Evolutionary conservation across 2,329 filamentous ascomycete species (phyloP), one percentile per base, ranked within the genome.

Genomic region (Venturia asperata): DNA sequence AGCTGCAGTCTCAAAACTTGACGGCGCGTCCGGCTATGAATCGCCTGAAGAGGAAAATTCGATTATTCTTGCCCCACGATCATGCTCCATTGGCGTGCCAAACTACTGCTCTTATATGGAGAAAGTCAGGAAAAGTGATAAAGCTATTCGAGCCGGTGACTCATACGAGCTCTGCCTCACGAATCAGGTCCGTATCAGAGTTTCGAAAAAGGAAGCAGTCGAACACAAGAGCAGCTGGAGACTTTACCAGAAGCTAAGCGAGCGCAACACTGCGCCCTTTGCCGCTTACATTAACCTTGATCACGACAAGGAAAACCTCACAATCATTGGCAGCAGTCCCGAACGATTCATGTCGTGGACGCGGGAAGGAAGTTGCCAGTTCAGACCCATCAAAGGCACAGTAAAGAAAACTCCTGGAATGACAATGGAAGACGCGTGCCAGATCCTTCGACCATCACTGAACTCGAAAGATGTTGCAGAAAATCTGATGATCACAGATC

Each of bases 341-440:
- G 93, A 97, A 77, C 89, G 92, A 2, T 97, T 96, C 73, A 83
- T 97, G 19, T 85, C 84, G 65, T 89, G 85, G 85, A 80, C 82
- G 49, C 78, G 82, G 49, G 69, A 72, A 0, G 87, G 88, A 0
- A 75, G 79, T 52, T 90, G 87, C 73, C 86, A 89, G 67, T 94
- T 97, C 82, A 86, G 92, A 9, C 93, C 93, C 0, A 97, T 97
- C 85, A 97, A 97, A 79, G 93, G 93, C 61, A 97, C 93, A 0
- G 91, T 97, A n/a, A 87, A 87, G 70, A 96, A 96, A 71, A 84
- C 83, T 0, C 78, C 81, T 0, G 80, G 80, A 1, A 85, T 88
- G 45, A 94, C 88, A 0, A 80, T 89, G n/a, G 83, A 82, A 5
- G 83, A 89, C 71, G 92, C 93, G 0, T 85, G 87, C 67, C 78